These are phyloP conservation scores for Macrophomina tecta DNA, from an alignment of 2,329 filamentous ascomycete species.

Conservation along the genomic window DNA sequence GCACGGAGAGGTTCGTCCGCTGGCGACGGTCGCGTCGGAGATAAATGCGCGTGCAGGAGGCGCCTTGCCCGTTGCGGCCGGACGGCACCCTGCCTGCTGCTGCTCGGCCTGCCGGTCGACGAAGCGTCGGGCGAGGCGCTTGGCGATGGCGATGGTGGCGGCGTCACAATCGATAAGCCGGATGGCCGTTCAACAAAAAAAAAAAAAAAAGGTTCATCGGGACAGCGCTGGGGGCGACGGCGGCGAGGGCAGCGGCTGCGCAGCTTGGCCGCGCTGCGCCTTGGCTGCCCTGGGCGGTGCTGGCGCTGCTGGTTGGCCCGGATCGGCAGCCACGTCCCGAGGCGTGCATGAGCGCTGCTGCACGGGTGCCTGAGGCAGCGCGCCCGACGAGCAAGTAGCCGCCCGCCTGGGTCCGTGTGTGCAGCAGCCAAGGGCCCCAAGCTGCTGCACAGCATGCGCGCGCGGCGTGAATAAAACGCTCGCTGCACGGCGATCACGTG, in stretches of 20 bases:
- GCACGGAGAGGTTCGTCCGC: constrained; percentile 21
- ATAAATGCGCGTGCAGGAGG: constrained; percentile 23
- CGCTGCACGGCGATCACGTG: constrained; percentile 24
- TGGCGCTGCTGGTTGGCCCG: constrained; percentile 12
- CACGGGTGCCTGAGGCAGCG: constrained; percentile 21
- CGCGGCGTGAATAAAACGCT: constrained; percentile 25
- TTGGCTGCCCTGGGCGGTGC: background rate
- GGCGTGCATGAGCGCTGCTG: constrained; percentile 17
- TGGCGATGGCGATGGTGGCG: constrained; percentile 20
- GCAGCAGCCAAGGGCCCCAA: constrained; percentile 13
- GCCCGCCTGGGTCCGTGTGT: constrained; percentile 21
- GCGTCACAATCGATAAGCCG: constrained; percentile 21
- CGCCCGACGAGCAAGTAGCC: background rate
- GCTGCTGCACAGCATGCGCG: constrained; percentile 24
- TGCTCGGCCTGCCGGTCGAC: background rate
- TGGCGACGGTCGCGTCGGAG: constrained; percentile 20
- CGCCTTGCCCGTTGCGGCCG: constrained; percentile 22
- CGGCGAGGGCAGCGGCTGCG: constrained; percentile 5
- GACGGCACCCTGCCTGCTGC: background rate
- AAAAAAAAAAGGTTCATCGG: constrained; percentile 1
- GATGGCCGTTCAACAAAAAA: constrained; percentile 15
- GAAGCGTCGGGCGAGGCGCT: background rate
- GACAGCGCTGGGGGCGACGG: background rate
- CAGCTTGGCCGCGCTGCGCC: constrained; percentile 1
- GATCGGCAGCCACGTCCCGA: constrained; percentile 23